Conservation (phyloP, 495 filamentous ascomycete genomes). For the Arthonia radiata region DNA sequence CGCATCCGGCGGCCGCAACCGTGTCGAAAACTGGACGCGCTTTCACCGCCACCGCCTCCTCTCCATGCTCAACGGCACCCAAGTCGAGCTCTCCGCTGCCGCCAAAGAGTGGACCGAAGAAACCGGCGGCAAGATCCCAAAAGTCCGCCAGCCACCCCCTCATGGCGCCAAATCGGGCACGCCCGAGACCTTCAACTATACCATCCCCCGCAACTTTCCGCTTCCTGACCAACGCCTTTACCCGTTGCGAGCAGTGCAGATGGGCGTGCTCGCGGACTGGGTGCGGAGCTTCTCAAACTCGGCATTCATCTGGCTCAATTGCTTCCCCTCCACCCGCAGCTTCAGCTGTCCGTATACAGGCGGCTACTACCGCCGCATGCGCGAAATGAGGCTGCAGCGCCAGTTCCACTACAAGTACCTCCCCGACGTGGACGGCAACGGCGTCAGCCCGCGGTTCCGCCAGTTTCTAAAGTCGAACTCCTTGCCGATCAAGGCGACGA, state of each 20-base stretch:
- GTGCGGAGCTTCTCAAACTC: conserved; percentile 10
- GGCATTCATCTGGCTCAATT: conserved; percentile 11
- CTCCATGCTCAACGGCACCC: conserved; percentile 38
- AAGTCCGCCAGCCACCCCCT: too few relatives aligned
- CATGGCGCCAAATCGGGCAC: too few relatives aligned
- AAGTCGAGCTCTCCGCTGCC: too few relatives aligned
- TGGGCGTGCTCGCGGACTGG: conserved; percentile 11
- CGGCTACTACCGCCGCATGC: conserved; percentile 17
- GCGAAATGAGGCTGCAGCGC: conserved; percentile 19
- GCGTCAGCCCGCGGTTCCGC: conserved; percentile 44
- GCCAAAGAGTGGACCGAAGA: too few relatives aligned
- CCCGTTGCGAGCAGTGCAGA: conserved; percentile 5
- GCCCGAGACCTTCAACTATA: neutral
- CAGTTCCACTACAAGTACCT: conserved; percentile 38
- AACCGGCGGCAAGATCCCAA: too few relatives aligned
- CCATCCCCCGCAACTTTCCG: neutral
- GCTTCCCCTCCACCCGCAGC: conserved; percentile 5
- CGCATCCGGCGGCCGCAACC: conserved; percentile 42
- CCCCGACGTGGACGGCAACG: conserved; percentile 48
- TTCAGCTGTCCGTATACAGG: conserved; percentile 26
- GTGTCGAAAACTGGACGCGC: conserved; percentile 32
- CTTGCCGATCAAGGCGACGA: conserved; percentile 43
- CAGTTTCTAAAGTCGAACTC: conserved; percentile 39
- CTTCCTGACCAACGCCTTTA: conserved; percentile 5
- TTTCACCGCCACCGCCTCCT: conserved; percentile 58